Percentiles rank a stretch among this genome's conserved stretches.
These are phyloP conservation scores for Geoglossum cookeanum DNA, from an alignment of 2,329 filamentous ascomycete genomes.

Conservation along the genomic window DNA sequence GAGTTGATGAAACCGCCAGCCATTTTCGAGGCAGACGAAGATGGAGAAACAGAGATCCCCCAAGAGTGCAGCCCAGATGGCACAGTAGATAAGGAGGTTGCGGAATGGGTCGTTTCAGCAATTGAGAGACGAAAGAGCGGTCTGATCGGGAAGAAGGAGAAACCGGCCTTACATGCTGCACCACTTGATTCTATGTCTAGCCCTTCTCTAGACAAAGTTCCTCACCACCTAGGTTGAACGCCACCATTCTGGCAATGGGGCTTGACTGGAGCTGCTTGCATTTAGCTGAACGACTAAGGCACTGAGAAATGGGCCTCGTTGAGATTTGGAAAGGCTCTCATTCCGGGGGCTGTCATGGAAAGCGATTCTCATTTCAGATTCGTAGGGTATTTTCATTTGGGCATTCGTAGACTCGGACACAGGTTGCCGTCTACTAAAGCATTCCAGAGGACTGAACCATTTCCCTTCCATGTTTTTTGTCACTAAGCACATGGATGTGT, in stretches of 20 bases:
- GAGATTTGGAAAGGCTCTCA: neutral
- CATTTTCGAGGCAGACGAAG: conserved; percentile 51
- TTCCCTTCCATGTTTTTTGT: neutral
- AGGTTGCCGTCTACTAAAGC: neutral
- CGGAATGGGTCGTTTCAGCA: conserved; percentile 60
- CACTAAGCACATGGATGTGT: neutral
- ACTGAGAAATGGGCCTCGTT: neutral
- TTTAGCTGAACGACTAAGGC: neutral
- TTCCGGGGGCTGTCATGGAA: neutral
- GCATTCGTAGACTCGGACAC: neutral
- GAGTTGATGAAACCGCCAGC: conserved; percentile 57
- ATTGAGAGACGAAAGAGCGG: conserved; percentile 47
- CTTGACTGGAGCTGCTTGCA: neutral
- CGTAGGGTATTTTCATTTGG: neutral
- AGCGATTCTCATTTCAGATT: neutral
- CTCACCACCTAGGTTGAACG: neutral
- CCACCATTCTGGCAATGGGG: neutral
- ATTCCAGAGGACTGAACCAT: neutral
- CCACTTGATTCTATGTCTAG: conserved; percentile 51
- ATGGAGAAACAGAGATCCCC: conserved; percentile 28
- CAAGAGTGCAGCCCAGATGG: conserved; percentile 17
- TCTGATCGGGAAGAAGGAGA: conserved; percentile 33
- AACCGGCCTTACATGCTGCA: conserved; percentile 74
- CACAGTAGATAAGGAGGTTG: conserved; percentile 63
- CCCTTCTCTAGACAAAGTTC: conserved; percentile 10